Conservation (phyloP, 345 rosid species). For the Gossypium longicalyx region DNA sequence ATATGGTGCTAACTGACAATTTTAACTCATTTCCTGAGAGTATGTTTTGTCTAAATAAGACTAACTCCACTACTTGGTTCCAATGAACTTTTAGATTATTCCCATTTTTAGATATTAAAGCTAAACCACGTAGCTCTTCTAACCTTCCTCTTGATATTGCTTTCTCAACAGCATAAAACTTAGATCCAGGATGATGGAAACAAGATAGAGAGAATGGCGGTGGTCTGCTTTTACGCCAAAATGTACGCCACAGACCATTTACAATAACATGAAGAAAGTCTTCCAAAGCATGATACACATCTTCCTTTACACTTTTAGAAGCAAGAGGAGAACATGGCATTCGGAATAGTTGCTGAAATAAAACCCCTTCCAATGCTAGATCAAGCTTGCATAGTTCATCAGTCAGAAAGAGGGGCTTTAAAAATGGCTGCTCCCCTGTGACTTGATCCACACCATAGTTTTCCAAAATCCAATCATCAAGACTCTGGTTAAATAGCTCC, state of each 20-base stretch:
- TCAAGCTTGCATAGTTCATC: constrained; percentile 53
- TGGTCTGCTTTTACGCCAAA: constrained; percentile 54
- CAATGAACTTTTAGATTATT: constrained; percentile 38
- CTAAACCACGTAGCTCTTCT: constrained; percentile 50
- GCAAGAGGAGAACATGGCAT: constrained; percentile 47
- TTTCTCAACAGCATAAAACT: constrained; percentile 46
- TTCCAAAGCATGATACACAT: constrained; percentile 46
- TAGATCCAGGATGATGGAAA: constrained; percentile 45
- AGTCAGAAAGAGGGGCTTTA: constrained; percentile 42
- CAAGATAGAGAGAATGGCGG: constrained; percentile 46
- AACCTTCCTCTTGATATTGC: constrained; percentile 48
- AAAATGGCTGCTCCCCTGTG: constrained; percentile 23
- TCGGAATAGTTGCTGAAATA: constrained; percentile 52
- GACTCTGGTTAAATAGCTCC: constrained; percentile 34
- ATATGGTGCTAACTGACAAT: constrained; percentile 40
- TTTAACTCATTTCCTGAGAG: constrained; percentile 36
- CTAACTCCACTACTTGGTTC: constrained; percentile 47
- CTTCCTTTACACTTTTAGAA: constrained; percentile 31
- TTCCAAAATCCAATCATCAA: constrained; percentile 46
- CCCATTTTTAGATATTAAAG: constrained; percentile 40
- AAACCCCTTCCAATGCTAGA: constrained; percentile 59
- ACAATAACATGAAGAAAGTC: constrained; percentile 52
- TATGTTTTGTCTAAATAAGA: constrained; percentile 41
- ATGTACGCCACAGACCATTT: constrained; percentile 56
- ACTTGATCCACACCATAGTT: constrained; percentile 25